phyloP scores from a whole-genome alignment of 306 rosid species.

The Cucurbita pepo region DNA sequence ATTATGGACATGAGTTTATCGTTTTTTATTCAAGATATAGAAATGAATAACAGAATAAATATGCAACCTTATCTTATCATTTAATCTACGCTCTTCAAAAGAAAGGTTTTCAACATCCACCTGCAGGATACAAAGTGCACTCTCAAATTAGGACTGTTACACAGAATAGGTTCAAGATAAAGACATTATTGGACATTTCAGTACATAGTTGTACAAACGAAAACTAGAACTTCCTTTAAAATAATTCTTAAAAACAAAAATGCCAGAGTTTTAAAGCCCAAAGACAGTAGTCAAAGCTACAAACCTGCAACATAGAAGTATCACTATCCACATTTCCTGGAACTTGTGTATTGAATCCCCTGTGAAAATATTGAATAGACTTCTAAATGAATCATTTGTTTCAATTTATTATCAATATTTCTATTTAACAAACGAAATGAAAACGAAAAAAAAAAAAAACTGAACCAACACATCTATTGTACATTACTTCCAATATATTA shows the following conservation, averaged over 20 bases:
- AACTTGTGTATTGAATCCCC: slow-evolving; percentile 69
- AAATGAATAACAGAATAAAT: slow-evolving; percentile 9
- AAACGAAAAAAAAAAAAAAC: neutral
- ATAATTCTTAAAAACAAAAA: neutral
- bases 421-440: slow-evolving; percentile 7
- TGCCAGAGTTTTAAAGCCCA: neutral
- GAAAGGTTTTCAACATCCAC: slow-evolving; percentile 67
- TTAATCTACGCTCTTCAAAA: slow-evolving; percentile 58
- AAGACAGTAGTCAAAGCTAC: neutral
- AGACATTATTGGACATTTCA: neutral
- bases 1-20: slow-evolving; percentile 1
- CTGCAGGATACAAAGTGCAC: slow-evolving; percentile 44
- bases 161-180: neutral
- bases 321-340: slow-evolving; percentile 62
- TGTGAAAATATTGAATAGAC: slow-evolving; percentile 23
- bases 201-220: neutral
- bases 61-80: slow-evolving; percentile 72
- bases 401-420: neutral
- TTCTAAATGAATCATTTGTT: slow-evolving; percentile 16
- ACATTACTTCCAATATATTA: slow-evolving; percentile 90
- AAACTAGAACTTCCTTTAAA: neutral
- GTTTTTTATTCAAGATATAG: neutral
- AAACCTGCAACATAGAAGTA: slow-evolving; percentile 58
- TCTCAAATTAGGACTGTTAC: slow-evolving; percentile 11
- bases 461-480: slow-evolving; percentile 9